Evolutionary conservation across 495 filamentous ascomycete species (phyloP), one percentile per base, ranked within the genome.

Genomic region (Tuber umbilicatum): DNA sequence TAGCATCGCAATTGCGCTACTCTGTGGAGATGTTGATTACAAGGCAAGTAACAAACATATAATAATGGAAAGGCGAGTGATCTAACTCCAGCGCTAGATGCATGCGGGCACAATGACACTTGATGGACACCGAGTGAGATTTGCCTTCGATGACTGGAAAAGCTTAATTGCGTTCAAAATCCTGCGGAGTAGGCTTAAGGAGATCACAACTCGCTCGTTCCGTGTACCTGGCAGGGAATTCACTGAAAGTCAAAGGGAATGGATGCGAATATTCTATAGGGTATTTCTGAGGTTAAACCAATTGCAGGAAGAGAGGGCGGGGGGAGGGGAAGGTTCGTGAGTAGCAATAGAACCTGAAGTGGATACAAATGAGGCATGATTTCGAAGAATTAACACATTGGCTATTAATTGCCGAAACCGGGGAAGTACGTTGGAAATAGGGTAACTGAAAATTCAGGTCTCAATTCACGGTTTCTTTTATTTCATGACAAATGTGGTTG

Each of bases 71-170:
- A 35, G 2, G 27, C 55, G 27, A 42, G 39, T 68, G 64, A 31
- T 38, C 35, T 68, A 43, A 37, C 23, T 5, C 7, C 37, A 23
- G 5, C 70, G 40, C 71, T 70, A 91, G 88, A 88, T 96, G 86
- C 94, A 92, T 82, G 88, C 94, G 6, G 95, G 95, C 7, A 91
- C 97, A 6, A 85, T 96, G 39, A 88, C 93, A 12, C 88, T 99
- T 70, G 93, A 97, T 83, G 89, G 91, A 16, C 94, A 96, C 84
- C 87, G 93, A 41, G 86, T 94, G n/a, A 88, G 92, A n/a, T 97
- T 97, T 82, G 86, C 91, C 38, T 86, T 94, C 2, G 86, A 89
- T n/a, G 91, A 95, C 80, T 97, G 94, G 94, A 97, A 93, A 85
- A 89, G 89, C 0, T 91, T 95, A 87, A 86, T 97, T 14, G 93